These are phyloP conservation scores for Malassezia cuniculi DNA, from an alignment of 1,284 basidiomycete genomes.

Conservation along the genomic window DNA sequence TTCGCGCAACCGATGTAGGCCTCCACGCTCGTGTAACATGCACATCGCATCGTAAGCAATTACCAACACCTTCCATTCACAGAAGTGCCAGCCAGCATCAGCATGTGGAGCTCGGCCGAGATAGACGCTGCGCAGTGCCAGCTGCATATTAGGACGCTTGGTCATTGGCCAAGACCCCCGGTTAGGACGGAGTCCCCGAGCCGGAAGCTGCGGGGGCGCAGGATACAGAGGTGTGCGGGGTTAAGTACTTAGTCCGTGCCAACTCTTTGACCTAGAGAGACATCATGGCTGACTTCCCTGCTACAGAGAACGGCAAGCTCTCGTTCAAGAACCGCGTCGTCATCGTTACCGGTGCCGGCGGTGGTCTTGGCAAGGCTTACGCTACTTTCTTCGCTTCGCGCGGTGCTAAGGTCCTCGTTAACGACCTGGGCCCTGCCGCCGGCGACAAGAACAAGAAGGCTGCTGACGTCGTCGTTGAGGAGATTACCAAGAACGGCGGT, in stretches of 20 bases:
- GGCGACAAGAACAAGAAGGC: conserved; percentile 82
- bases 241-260: neutral
- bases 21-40: too few species aligned
- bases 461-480: conserved; percentile 81
- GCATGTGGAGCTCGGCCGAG: too few species aligned
- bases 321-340: conserved; percentile 80
- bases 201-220: conserved; percentile 1
- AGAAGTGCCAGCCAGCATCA: too few species aligned
- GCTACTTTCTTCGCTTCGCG: conserved; percentile 75
- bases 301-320: conserved; percentile 38
- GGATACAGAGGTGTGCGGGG: too few species aligned
- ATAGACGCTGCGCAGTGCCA: too few species aligned
- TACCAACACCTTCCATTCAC: too few species aligned
- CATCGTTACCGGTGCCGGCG: conserved; percentile 87
- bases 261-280: neutral
- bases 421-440: conserved; percentile 49
- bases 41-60: too few species aligned
- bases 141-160: too few species aligned
- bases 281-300: conserved; percentile 39
- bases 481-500: conserved; percentile 63
- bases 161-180: too few species aligned
- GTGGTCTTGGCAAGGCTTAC: conserved; percentile 79
- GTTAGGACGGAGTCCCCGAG: too few species aligned
- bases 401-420: conserved; percentile 64
- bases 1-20: too few species aligned